A percentile compares a stretch with the other conserved stretches of the same genome.
Evolutionary conservation across 2,329 filamentous ascomycete species (phyloP).

Genomic region (Phaeosphaeria sp.): DNA sequence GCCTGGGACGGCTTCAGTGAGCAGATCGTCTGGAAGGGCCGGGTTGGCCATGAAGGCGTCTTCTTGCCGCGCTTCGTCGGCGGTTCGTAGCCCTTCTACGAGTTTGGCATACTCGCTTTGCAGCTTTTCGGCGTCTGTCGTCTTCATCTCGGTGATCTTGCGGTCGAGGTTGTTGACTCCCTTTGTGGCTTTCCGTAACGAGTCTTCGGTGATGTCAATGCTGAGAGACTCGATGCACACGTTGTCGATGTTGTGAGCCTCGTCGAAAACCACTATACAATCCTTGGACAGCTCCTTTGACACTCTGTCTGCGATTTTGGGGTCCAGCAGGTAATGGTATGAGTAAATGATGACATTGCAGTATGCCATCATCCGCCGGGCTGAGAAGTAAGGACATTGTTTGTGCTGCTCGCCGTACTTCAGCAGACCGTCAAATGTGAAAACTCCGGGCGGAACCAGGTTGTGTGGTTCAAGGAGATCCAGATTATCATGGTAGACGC

Average conservation of each 20-base stretch:
- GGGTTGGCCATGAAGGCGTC: constrained; percentile 98
- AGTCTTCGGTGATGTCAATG: constrained; percentile 96
- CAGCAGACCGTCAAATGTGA: constrained; percentile 89
- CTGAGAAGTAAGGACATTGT: constrained; percentile 97
- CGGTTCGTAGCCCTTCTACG: constrained; percentile 86
- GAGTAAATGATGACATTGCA: constrained; percentile 99
- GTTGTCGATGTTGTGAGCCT: constrained; percentile 99
- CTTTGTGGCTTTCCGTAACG: constrained; percentile 84
- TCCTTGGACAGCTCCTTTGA: constrained; percentile 97
- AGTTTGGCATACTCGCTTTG: constrained; percentile 96
- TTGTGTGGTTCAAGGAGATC: constrained; percentile 95
- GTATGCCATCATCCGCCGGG: constrained; percentile 97
- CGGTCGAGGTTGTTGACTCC: constrained; percentile 90
- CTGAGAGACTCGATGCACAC: constrained; percentile 98
- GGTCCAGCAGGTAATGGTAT: constrained; percentile 96
- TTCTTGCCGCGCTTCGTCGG: constrained; percentile 88
- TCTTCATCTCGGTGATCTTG: constrained; percentile 92
- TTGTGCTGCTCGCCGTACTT: constrained; percentile 94
- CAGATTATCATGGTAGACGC: constrained; percentile 97
- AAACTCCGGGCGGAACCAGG: constrained; percentile 91
- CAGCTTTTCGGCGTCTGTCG: constrained; percentile 91
- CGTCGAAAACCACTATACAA: constrained; percentile 97
- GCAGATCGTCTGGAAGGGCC: constrained; percentile 87
- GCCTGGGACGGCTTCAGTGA: constrained; percentile 94
- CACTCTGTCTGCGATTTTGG: constrained; percentile 95